These are phyloP conservation scores for Brassica rapa DNA, from an alignment of 345 rosid genomes.

Conservation along the genomic window DNA sequence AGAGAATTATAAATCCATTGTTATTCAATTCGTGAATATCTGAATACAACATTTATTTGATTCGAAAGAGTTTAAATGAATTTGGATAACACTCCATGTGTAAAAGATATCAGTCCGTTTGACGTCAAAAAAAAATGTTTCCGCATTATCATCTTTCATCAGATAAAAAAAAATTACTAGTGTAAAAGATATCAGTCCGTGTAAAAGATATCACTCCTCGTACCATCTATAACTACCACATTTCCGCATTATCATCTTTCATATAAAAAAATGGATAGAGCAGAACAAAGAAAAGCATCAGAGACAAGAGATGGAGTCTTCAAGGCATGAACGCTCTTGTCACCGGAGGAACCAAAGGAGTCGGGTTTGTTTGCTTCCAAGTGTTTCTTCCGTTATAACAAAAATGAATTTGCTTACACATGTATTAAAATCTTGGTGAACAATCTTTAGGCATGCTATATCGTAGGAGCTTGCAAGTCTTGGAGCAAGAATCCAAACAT, in stretches of 20 bases:
- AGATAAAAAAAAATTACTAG: not conserved
- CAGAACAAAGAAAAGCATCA: not conserved
- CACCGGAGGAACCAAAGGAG: conserved; percentile 21
- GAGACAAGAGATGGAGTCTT: conserved; percentile 25
- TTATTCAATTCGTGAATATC: not conserved
- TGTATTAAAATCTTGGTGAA: not conserved
- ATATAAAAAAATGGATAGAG: not conserved
- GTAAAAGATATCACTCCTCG: not conserved
- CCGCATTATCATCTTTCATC: too few species aligned
- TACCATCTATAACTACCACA: not conserved
- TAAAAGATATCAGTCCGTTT: not conserved
- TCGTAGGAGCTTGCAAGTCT: conserved; percentile 21
- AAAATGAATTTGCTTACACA: not conserved
- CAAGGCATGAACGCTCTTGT: conserved; percentile 30
- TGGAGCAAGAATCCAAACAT: conserved; percentile 16
- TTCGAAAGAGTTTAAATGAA: not conserved
- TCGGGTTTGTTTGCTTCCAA: conserved; percentile 15
- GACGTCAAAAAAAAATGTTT: too few species aligned
- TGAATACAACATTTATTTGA: not conserved
- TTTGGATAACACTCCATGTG: not conserved
- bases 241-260: not conserved
- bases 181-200: not conserved
- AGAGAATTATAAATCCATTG: not conserved
- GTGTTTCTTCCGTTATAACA: not conserved
- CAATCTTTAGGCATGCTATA: conserved; percentile 18